Percentiles rank a stretch among this genome's conserved stretches.
These are phyloP conservation scores for Linderniella brevidens DNA, from an alignment of 257 asterid genomes.

Conservation along the genomic window DNA sequence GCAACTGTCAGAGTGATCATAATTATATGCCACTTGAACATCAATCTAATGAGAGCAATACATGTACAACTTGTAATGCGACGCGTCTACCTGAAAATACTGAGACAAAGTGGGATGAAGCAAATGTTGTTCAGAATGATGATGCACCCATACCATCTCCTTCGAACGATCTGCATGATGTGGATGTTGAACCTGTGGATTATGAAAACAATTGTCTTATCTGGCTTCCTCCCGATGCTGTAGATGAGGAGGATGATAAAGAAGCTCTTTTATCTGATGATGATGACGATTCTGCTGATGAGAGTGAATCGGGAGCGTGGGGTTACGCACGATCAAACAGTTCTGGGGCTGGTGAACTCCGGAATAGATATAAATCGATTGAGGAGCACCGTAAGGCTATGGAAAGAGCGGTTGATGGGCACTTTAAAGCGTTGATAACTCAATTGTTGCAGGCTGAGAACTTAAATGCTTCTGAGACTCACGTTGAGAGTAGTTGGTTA, in stretches of 20 bases:
- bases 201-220: conserved; percentile 78
- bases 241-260: conserved; percentile 80
- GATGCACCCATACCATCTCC: conserved; percentile 77
- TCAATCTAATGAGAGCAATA: conserved; percentile 21
- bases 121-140: conserved; percentile 24
- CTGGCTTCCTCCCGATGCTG: conserved; percentile 98
- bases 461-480: conserved; percentile 51
- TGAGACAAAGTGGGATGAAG: conserved; percentile 21
- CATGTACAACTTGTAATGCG: conserved; percentile 35
- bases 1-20: conserved; percentile 22
- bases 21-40: conserved; percentile 17
- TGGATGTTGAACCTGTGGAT: conserved; percentile 58
- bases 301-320: conserved; percentile 82
- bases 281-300: conserved; percentile 45
- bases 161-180: conserved; percentile 46
- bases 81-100: conserved; percentile 28
- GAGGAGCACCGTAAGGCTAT: conserved; percentile 72
- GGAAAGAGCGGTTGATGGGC: conserved; percentile 82
- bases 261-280: conserved; percentile 52
- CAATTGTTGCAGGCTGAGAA: conserved; percentile 93
- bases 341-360: conserved; percentile 72
- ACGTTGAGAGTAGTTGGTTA: conserved; percentile 71
- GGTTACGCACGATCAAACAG: conserved; percentile 57
- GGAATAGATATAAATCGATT: conserved; percentile 66
- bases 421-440: conserved; percentile 80